Evolutionary conservation across 176 grass and related monocot species (phyloP).

Genomic region (Carex pumila): DNA sequence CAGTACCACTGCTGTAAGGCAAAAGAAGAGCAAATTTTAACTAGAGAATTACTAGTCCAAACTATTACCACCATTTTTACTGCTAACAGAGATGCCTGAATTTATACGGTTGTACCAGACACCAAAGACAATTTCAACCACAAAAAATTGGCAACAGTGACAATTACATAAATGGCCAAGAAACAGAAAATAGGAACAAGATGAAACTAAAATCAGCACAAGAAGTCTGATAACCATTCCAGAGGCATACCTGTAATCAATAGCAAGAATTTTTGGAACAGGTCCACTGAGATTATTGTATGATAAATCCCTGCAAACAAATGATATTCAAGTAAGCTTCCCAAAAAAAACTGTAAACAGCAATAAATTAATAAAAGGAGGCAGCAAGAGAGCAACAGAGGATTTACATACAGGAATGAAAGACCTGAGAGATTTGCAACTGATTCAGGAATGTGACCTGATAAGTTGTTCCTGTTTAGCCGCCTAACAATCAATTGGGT

Average conservation of each 20-base stretch:
- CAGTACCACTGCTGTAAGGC: neutral
- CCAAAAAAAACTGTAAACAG: neutral
- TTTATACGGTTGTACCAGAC: neutral
- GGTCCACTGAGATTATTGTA: conserved; percentile 79
- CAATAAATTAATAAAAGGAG: conserved; percentile 13
- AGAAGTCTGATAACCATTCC: conserved; percentile 2
- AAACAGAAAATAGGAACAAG: neutral
- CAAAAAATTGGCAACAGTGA: neutral
- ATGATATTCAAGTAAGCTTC: neutral
- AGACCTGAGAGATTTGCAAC: conserved; percentile 88
- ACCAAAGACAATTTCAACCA: conserved; percentile 6
- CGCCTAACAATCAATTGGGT: conserved; percentile 48
- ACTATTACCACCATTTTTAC: neutral
- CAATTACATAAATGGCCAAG: neutral
- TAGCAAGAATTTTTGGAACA: conserved; percentile 83
- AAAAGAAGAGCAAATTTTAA: neutral
- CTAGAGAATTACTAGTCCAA: neutral
- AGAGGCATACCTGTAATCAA: conserved; percentile 67
- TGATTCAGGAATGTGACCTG: conserved; percentile 59
- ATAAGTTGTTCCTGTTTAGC: conserved; percentile 79
- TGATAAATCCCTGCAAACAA: conserved; percentile 79
- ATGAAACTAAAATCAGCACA: neutral
- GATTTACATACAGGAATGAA: conserved; percentile 84
- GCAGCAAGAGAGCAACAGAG: neutral
- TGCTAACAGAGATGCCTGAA: neutral